A percentile compares a stretch with the other conserved stretches of the same genome.
These are phyloP conservation scores for Mucor velutinosus DNA, from an alignment of 371 early-diverging fungal species.

Conservation along the genomic window DNA sequence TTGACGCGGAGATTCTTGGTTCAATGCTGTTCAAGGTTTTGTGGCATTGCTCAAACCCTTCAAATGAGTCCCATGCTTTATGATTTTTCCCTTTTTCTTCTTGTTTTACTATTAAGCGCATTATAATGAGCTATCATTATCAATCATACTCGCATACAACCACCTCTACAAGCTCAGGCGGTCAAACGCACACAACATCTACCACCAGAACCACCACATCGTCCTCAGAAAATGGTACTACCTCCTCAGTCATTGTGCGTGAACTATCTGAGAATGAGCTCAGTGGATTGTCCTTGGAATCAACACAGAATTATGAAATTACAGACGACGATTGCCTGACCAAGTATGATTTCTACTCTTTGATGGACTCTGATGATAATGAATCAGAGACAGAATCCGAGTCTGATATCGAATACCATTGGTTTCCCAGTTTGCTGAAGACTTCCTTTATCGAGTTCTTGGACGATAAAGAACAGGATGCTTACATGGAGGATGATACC, in stretches of 20 bases:
- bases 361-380: slow-evolving; percentile 19
- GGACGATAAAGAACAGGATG: slow-evolving; percentile 17
- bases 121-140: slow-evolving; percentile 19
- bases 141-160: slow-evolving; percentile 6
- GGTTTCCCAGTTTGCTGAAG: slow-evolving; percentile 28
- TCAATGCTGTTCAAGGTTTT: background rate
- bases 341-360: slow-evolving; percentile 19
- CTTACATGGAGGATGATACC: slow-evolving; percentile 4
- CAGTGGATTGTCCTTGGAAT: background rate
- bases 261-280: slow-evolving; percentile 22
- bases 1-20: background rate
- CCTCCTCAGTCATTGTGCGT: slow-evolving; percentile 9
- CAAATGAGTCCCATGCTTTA: slow-evolving; percentile 1
- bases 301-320: slow-evolving; percentile 17
- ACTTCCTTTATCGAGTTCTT: slow-evolving; percentile 22
- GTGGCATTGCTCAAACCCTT: background rate
- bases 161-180: background rate
- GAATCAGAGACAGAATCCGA: slow-evolving; percentile 4
- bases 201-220: slow-evolving; percentile 5
- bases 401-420: slow-evolving; percentile 26
- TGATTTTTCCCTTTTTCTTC: slow-evolving; percentile 1
- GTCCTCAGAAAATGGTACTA: background rate
- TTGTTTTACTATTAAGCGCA: background rate
- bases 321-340: slow-evolving; percentile 22
- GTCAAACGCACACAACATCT: background rate